phyloP scores from a whole-genome alignment of 176 grass and related monocot species.

The Areca catechu region DNA sequence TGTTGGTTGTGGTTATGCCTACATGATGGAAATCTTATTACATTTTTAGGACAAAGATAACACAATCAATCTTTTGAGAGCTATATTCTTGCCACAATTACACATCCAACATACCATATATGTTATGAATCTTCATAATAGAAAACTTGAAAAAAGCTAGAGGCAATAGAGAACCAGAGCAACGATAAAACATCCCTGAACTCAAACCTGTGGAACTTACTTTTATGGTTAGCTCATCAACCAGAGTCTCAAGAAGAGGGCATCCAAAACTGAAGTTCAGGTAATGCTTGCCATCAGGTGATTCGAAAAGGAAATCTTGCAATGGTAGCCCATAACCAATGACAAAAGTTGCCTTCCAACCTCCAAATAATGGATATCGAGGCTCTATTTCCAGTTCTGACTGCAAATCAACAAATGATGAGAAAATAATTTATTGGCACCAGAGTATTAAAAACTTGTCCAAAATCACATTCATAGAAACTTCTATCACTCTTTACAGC shows the following conservation, averaged over 20 bases:
- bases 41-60: too few species aligned
- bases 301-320: constrained; percentile 28
- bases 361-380: constrained; percentile 29
- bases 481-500: too few species aligned
- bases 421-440: not conserved
- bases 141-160: not conserved
- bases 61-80: too few species aligned
- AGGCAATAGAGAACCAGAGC: not conserved
- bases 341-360: constrained; percentile 25
- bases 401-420: constrained; percentile 12
- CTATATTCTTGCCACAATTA: too few species aligned
- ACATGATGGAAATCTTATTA: too few species aligned
- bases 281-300: constrained; percentile 18
- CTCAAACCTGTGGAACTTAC: constrained; percentile 6
- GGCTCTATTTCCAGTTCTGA: constrained; percentile 30
- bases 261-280: constrained; percentile 29
- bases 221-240: constrained; percentile 24
- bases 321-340: constrained; percentile 26
- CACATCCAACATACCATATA: too few species aligned
- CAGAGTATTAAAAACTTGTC: not conserved
- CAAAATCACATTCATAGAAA: too few species aligned
- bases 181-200: not conserved
- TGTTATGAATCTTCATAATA: not conserved
- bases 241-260: constrained; percentile 17
- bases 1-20: too few species aligned